Evolutionary conservation across 805 yeast genomes (phyloP).

Genomic region (Candida morakotiae): DNA sequence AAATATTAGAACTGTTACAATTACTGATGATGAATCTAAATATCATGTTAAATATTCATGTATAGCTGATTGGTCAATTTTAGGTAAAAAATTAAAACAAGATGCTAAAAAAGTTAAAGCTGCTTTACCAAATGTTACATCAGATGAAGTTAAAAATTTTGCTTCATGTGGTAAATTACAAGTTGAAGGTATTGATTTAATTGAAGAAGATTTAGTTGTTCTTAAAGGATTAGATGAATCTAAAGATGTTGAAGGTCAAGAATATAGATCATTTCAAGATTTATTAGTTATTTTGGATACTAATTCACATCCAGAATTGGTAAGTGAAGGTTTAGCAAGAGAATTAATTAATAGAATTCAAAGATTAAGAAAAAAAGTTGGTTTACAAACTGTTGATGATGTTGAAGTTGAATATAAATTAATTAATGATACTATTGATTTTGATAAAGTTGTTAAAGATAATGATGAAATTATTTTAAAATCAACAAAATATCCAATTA

Average conservation of each 20-base stretch:
- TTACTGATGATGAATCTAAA: slow-evolving; percentile 85
- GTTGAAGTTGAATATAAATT: slow-evolving; percentile 80
- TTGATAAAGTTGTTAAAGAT: slow-evolving; percentile 55
- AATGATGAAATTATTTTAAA: slow-evolving; percentile 71
- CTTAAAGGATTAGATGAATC: slow-evolving; percentile 79
- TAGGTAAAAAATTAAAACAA: slow-evolving; percentile 94
- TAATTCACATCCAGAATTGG: slow-evolving; percentile 79
- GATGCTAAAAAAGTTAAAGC: slow-evolving; percentile 93
- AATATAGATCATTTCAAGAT: slow-evolving; percentile 82
- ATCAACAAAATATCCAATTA: slow-evolving; percentile 67
- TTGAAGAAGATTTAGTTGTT: slow-evolving; percentile 84
- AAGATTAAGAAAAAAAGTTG: slow-evolving; percentile 94
- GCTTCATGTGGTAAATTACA: slow-evolving; percentile 67
- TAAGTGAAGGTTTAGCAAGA: slow-evolving; percentile 93
- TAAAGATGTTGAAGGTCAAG: slow-evolving; percentile 65
- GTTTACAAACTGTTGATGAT: slow-evolving; percentile 92
- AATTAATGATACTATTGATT: slow-evolving; percentile 58
- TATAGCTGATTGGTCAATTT: slow-evolving; percentile 98
- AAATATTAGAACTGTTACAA: slow-evolving; percentile 82
- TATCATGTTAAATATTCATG: slow-evolving; percentile 91
- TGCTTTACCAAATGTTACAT: slow-evolving; percentile 78
- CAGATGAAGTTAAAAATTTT: slow-evolving; percentile 78
- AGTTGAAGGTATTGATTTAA: slow-evolving; percentile 86
- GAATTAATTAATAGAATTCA: slow-evolving; percentile 96
- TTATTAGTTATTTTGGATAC: slow-evolving; percentile 88